Evolutionary conservation across 169 alveolate genomes (phyloP).

Genomic region (Miamiensis avidus): DNA sequence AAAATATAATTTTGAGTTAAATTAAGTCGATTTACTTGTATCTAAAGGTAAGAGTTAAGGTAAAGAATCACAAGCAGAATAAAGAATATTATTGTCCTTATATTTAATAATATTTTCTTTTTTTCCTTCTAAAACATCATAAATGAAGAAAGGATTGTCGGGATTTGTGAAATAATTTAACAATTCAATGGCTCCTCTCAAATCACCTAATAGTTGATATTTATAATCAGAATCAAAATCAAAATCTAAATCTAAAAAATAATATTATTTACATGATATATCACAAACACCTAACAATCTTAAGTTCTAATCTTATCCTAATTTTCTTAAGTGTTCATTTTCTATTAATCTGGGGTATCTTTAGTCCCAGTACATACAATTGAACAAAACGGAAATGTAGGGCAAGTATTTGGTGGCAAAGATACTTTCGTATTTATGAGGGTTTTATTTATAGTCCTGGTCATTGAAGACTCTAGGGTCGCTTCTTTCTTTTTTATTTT

Average conservation of each 20-base stretch:
- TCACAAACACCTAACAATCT: slow-evolving; percentile 76
- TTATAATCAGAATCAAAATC: neutral
- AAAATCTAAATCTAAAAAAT: too few relatives aligned
- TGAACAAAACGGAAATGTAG: slow-evolving; percentile 52
- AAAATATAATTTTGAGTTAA: too few relatives aligned
- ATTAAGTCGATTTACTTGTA: slow-evolving; percentile 51
- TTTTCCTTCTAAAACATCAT: slow-evolving; percentile 50
- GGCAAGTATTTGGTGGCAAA: slow-evolving; percentile 57
- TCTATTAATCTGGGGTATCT: slow-evolving; percentile 65
- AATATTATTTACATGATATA: slow-evolving; percentile 46
- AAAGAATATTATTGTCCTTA: slow-evolving; percentile 49
- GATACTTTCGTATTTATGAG: slow-evolving; percentile 54
- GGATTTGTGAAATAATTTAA: slow-evolving; percentile 64
- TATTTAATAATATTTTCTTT: slow-evolving; percentile 32
- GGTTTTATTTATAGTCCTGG: slow-evolving; percentile 62
- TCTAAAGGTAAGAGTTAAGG: slow-evolving; percentile 81
- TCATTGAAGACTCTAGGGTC: slow-evolving; percentile 30
- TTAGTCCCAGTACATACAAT: slow-evolving; percentile 72
- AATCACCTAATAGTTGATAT: slow-evolving; percentile 44
- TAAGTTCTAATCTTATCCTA: slow-evolving; percentile 31
- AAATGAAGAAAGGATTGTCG: slow-evolving; percentile 67
- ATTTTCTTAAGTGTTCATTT: slow-evolving; percentile 39
- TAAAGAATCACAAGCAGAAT: slow-evolving; percentile 68
- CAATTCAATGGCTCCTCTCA: slow-evolving; percentile 66
- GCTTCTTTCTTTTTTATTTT: slow-evolving; percentile 7